Evolutionary conservation across 2,329 filamentous ascomycete species (phyloP), one percentile per base, ranked within the genome.

Genomic region (Alternaria atra): DNA sequence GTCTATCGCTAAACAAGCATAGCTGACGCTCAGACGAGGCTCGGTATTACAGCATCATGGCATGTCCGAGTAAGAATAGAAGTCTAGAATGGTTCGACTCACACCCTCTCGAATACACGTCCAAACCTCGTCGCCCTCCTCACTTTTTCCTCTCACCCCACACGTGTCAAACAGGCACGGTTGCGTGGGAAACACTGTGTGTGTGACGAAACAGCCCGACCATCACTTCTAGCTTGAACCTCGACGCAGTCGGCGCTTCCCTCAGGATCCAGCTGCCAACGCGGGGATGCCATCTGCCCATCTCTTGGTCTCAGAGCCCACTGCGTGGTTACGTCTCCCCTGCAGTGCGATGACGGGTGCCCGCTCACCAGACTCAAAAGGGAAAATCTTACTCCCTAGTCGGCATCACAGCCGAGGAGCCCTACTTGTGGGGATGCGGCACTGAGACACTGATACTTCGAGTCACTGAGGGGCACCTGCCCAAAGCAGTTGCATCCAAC

Each of bases 31-130:
- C 40, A 44, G 55, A 52, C 58, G 35, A 32, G 34, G 39, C 51
- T 52, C 54, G 43, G 47, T 58, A 66, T 65, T 65, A 65, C 67
- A 61, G 50, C 64, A 61, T 67, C 62, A 65, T 61, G 42, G 48
- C 55, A 37, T 48, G 40, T 29, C 51, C 40, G 47, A 27, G 48
- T 44, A 48, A 60, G 40, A 61, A 66, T 66, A 55, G 55, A 55
- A 25, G 17, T 48, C 34, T 27, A 57, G 47, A 53, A 23, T 15
- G 29, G 10, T 12, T 3, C 23, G 10, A 12, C n/a, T 40, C 37
- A 40, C 37, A 20, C 37, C 37, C 37, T 40, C 37, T 9, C n/a
- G 20, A 10, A 6, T 40, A 10, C 37, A 20, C 9, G 37, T 10
- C 6, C n/a, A 37, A 8, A 37, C 35, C 35, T 37, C 35, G 5